phyloP scores from a whole-genome alignment of 169 alveolate genomes.

The Plasmodium yoelii region DNA sequence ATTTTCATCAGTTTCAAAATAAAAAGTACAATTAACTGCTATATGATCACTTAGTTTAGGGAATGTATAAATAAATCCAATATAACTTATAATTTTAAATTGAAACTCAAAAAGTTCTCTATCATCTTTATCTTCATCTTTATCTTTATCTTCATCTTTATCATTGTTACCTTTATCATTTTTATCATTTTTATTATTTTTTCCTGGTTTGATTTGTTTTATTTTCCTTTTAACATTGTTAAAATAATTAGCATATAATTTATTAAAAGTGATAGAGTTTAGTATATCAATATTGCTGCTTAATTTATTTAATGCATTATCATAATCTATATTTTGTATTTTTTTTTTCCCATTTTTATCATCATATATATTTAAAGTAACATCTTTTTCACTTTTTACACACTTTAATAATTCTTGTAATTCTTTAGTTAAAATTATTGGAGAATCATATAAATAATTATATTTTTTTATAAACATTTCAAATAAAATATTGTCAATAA shows the following conservation, averaged over 20 bases:
- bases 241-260: slow-evolving; percentile 55
- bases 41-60: slow-evolving; percentile 69
- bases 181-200: background rate
- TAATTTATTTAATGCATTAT: background rate
- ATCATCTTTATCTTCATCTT: slow-evolving; percentile 2
- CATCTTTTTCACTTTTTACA: background rate
- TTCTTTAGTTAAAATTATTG: slow-evolving; percentile 22
- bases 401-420: background rate
- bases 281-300: background rate
- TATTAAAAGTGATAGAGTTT: slow-evolving; percentile 9
- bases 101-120: slow-evolving; percentile 41
- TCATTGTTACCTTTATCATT: too few relatives aligned
- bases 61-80: slow-evolving; percentile 70
- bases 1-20: background rate
- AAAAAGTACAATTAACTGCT: slow-evolving; percentile 63
- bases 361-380: background rate
- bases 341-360: background rate
- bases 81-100: slow-evolving; percentile 51
- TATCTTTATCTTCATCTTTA: background rate
- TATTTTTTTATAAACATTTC: slow-evolving; percentile 29
- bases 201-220: background rate
- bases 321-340: background rate
- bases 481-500: slow-evolving; percentile 37
- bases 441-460: slow-evolving; percentile 38
- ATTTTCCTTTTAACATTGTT: slow-evolving; percentile 15